Conservation (phyloP, 1,284 basidiomycete genomes). For the Puccinia polysora region DNA sequence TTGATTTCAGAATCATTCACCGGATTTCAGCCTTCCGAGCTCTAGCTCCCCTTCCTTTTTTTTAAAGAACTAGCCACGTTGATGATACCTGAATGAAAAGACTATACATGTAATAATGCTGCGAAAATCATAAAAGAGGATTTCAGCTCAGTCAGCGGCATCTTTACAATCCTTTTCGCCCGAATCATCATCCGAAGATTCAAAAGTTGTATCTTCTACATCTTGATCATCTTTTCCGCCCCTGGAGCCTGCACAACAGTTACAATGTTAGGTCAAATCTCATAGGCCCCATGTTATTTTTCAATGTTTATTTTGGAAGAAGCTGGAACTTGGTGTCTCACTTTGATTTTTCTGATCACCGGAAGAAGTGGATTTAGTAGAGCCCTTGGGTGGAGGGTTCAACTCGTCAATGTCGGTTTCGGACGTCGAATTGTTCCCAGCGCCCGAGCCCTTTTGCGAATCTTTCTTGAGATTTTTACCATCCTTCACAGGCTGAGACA, state of each 20-base stretch:
- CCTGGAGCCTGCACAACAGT: not conserved
- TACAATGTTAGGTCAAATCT: no score
- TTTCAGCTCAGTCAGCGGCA: no score
- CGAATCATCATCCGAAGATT: slow-evolving; percentile 7
- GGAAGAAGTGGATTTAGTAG: not conserved
- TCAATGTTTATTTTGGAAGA: not conserved
- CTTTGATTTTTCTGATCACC: slow-evolving; percentile 3
- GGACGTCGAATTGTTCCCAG: slow-evolving; percentile 7
- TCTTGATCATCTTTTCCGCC: slow-evolving; percentile 8
- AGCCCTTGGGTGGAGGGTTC: slow-evolving; percentile 4
- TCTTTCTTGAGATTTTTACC: slow-evolving; percentile 11
- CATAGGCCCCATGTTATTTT: no score
- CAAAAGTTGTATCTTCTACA: slow-evolving; percentile 15
- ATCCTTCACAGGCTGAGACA: slow-evolving; percentile 7
- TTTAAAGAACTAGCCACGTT: no score
- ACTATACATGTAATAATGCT: no score
- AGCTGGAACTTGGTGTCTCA: slow-evolving; percentile 10
- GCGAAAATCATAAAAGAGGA: no score
- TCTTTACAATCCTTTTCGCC: slow-evolving; percentile 14
- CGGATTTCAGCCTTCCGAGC: no score
- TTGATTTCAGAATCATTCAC: no score
- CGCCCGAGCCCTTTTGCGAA: slow-evolving; percentile 2
- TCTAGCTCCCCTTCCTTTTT: no score
- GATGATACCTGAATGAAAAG: no score
- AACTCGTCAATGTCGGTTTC: not conserved